phyloP scores from a whole-genome alignment of 805 yeast species.

The Sungouiozyma intestinalis region DNA sequence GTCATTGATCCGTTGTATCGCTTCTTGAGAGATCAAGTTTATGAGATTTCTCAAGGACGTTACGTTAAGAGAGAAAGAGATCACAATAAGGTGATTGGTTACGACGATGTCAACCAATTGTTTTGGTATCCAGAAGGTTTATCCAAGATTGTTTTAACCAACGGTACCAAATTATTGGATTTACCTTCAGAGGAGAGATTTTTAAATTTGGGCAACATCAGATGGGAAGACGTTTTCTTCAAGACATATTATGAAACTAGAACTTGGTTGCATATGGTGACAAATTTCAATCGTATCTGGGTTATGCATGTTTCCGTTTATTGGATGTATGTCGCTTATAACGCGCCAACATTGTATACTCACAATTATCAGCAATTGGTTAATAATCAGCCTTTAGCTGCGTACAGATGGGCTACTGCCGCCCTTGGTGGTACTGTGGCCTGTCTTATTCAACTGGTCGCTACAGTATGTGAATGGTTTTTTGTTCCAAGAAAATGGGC shows the following conservation, averaged over 20 bases:
- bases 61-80: constrained; percentile 77
- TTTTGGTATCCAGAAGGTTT: constrained; percentile 99
- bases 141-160: constrained; percentile 79
- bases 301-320: constrained; percentile 76
- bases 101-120: constrained; percentile 96
- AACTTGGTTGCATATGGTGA: constrained; percentile 91
- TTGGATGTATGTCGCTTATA: constrained; percentile 93
- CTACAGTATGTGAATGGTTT: constrained; percentile 87
- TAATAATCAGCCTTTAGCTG: constrained; percentile 76
- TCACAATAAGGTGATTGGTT: constrained; percentile 74
- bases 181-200: constrained; percentile 83
- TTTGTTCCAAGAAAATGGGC: constrained; percentile 98
- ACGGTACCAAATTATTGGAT: constrained; percentile 85
- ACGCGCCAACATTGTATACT: constrained; percentile 86
- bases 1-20: constrained; percentile 83
- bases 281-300: constrained; percentile 98
- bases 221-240: constrained; percentile 85
- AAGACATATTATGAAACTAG: constrained; percentile 93
- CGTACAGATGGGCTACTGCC: constrained; percentile 84
- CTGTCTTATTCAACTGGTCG: constrained; percentile 65
- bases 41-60: constrained; percentile 70
- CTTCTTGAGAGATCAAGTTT: constrained; percentile 70
- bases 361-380: constrained; percentile 72
- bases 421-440: constrained; percentile 93
- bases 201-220: constrained; percentile 77